phyloP scores from a whole-genome alignment of 78 protist species.

The Andalucia godoyi region DNA sequence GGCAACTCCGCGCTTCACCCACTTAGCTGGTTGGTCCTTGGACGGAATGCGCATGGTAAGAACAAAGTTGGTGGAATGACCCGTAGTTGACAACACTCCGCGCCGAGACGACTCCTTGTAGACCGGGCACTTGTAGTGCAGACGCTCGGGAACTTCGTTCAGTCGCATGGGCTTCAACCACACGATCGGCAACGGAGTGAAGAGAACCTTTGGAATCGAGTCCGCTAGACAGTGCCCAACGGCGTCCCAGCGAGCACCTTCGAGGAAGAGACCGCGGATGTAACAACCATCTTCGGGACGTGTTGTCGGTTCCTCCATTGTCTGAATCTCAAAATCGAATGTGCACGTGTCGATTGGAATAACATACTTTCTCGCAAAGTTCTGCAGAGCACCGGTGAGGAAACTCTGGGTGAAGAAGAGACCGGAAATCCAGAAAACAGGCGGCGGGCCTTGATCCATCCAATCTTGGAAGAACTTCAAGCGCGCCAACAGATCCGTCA shows the following conservation, averaged over 20 bases:
- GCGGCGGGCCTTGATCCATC: slow-evolving; percentile 46
- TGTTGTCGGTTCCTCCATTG: neutral
- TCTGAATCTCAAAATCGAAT: slow-evolving; percentile 1
- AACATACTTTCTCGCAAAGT: slow-evolving; percentile 37
- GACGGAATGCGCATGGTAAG: slow-evolving; percentile 13
- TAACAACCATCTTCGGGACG: slow-evolving; percentile 23
- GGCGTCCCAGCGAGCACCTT: slow-evolving; percentile 47
- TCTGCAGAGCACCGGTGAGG: slow-evolving; percentile 60
- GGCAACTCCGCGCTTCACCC: slow-evolving; percentile 66
- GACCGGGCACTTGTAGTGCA: slow-evolving; percentile 56
- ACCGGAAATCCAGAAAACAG: slow-evolving; percentile 67
- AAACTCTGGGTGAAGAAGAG: slow-evolving; percentile 81
- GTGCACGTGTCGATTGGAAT: slow-evolving; percentile 41
- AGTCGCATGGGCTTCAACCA: slow-evolving; percentile 27
- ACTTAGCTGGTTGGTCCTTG: neutral
- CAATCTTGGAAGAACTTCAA: slow-evolving; percentile 41
- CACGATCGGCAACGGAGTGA: slow-evolving; percentile 36
- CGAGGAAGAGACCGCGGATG: slow-evolving; percentile 42
- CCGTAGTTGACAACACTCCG: slow-evolving; percentile 74
- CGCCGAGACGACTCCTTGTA: slow-evolving; percentile 60
- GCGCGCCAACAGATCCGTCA: slow-evolving; percentile 30
- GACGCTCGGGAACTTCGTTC: neutral
- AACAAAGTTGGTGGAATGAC: slow-evolving; percentile 66
- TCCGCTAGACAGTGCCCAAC: slow-evolving; percentile 14
- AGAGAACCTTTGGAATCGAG: slow-evolving; percentile 29